Conservation (phyloP, 1,139 yeast species). For the Taphrina betulina region DNA sequence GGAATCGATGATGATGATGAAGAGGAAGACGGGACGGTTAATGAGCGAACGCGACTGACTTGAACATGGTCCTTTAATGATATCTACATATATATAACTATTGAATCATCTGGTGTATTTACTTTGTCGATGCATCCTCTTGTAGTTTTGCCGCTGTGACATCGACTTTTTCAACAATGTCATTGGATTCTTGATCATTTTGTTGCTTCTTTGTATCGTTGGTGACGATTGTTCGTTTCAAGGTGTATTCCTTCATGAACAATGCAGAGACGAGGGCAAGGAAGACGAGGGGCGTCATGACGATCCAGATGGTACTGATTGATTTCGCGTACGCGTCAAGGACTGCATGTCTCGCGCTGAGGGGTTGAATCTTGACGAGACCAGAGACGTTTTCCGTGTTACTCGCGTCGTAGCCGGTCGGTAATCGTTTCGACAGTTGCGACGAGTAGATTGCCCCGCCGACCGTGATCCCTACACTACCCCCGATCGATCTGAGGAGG, state of each 20-base stretch:
- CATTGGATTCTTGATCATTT: conserved; percentile 10
- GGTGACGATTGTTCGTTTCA: conserved; percentile 12
- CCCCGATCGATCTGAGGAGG: conserved; percentile 32
- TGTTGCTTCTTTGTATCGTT: conserved; percentile 5
- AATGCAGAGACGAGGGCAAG: conserved; percentile 16
- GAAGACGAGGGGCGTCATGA: conserved; percentile 17
- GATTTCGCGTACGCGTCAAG: conserved; percentile 15
- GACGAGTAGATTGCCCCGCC: conserved; percentile 31
- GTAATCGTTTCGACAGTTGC: conserved; percentile 6
- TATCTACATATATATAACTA: too few species aligned
- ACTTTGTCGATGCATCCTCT: too few species aligned
- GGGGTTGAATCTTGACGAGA: conserved; percentile 15
- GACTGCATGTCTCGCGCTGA: conserved; percentile 8
- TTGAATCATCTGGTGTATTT: too few species aligned
- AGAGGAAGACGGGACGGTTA: conserved; percentile 33
- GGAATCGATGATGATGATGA: conserved; percentile 35
- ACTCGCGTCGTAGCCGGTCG: background rate
- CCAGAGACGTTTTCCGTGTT: conserved; percentile 15
- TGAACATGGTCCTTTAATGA: too few species aligned
- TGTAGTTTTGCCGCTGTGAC: too few species aligned
- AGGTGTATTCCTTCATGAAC: conserved; percentile 15
- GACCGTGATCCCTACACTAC: conserved; percentile 31
- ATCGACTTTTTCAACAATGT: too few species aligned
- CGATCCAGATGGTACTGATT: conserved; percentile 28
- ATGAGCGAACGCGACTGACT: conserved; percentile 4